Evolutionary conservation across 2,329 filamentous ascomycete genomes (phyloP), one percentile per base, ranked within the genome.

Genomic region (Neonectria neomacrospora): DNA sequence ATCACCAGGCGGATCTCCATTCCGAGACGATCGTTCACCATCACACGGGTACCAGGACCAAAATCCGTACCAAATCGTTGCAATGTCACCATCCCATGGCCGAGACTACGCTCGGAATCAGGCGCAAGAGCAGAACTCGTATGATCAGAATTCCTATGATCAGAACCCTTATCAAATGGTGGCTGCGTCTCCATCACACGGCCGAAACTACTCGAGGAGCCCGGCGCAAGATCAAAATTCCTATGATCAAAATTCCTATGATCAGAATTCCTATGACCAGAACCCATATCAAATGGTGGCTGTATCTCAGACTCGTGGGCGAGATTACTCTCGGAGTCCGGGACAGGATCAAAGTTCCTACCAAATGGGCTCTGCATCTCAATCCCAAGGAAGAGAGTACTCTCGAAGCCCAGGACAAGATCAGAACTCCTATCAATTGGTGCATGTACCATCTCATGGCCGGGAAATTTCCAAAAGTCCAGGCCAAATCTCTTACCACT

Each of bases 391-490:
- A 8, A 47, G 7, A 16, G 55, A 58, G 6, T 58, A 58, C 22
- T 51, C 45, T 20, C 55, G 47, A 37, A 58, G 55, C 22, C 55
- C 47, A 42, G 55, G 37, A 23, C 39, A 58, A 18, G 55, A 58
- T 8, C 55, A 58, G 37, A 58, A 58, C 16, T 30, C 37, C 16
- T 58, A 58, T 45, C 55, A 58, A 20, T 12, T 58, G 14, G 55
- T 58, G 34, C 55, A 37, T 12, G 37, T 48, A 1, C 39, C 37
- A 7, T 44, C 37, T 39, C 71, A 75, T 51, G 23, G 67, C 1
- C 76, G 73, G 58, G 79, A 80, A 34, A 80, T 79, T 37, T 72
- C 79, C 0, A 75, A 78, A 32, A 75, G 73, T 37, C 74, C 70
- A 20, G 71, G 56, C 16, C 75, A 69, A 48, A 72, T 69, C n/a